Base-by-base conservation (phyloP, 441 rosid species). In the Syzygium syzygioides region DNA sequence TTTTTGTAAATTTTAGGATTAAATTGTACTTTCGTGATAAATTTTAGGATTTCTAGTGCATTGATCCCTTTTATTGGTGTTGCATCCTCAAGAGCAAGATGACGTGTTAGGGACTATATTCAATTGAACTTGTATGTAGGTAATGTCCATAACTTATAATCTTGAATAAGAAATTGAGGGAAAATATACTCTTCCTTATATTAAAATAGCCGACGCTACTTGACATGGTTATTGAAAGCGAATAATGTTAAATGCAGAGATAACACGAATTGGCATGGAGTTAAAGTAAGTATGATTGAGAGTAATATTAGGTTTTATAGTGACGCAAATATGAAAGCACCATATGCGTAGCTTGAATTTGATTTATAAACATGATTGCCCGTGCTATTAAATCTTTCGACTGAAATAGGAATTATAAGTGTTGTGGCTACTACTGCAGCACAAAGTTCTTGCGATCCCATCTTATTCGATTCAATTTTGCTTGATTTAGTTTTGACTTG, bases 161-260 rank as follows among this genome's bases (percentile, higher is more conserved):
- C n/a, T 20, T 37, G 1, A 20, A 71, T 5, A 71, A 23, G 1
- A 71, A 37, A 71, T 12, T n/a, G 20, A 8, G 0, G 2, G 4
- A 68, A 18, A 66, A 1, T 9, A 37, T 6, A 11, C 15, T 71
- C 37, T 64, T 64, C 34, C 5, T 15, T 0, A 1, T 7, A 0
- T 2, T 2, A 30, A 64, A 32, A 64, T 14, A 28, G 14, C 68
- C 9, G 1, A 60, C 3, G 13, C 32, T 3, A 28, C 0, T 1
- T 7, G 34, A 60, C 0, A 9, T 14, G 0, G 0, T 14, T 14
- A n/a, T 28, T 14, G 34, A 18, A 62, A 62, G 34, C 7, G 7
- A 62, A 14, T n/a, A 7, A 4, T 64, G 12, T 57, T 37, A 13
- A 71, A 71, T 11, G n/a, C 3, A 12, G 52, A 23, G n/a, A 15